Conservation (phyloP, 1,284 basidiomycete species). For the Pseudozyma tsukubaensis region DNA sequence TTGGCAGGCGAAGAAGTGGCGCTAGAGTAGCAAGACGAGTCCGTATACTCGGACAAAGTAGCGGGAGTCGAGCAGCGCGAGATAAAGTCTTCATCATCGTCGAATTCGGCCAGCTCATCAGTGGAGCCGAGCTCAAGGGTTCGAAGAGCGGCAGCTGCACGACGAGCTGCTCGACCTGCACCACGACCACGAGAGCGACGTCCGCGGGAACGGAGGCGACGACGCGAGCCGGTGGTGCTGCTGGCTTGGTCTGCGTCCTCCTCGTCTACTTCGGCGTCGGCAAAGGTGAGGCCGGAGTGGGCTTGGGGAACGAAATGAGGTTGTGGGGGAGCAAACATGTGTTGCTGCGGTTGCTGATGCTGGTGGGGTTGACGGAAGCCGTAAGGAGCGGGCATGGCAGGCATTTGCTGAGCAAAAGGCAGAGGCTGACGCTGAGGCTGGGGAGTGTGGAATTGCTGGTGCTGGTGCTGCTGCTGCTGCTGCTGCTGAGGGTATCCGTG, state of each 20-base stretch:
- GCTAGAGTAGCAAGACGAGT: conserved; percentile 21
- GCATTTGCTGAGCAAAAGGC: neutral
- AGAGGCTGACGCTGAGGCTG: no score
- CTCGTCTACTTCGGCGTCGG: conserved; percentile 1
- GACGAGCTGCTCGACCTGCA: conserved; percentile 53
- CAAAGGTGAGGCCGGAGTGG: neutral
- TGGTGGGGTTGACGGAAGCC: conserved; percentile 5
- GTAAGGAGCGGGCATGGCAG: conserved; percentile 20
- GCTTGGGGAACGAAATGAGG: conserved; percentile 2
- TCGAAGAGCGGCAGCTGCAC: conserved; percentile 50
- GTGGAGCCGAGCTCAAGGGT: conserved; percentile 28
- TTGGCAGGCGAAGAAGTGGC: conserved; percentile 13
- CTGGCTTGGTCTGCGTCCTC: conserved; percentile 6
- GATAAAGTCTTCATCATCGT: conserved; percentile 14
- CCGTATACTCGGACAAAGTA: conserved; percentile 20
- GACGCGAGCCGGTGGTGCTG: conserved; percentile 3
- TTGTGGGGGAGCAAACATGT: neutral
- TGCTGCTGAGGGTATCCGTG: conserved; percentile 6
- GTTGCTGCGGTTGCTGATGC: conserved; percentile 9
- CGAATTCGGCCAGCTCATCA: conserved; percentile 24
- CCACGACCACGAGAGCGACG: conserved; percentile 56
- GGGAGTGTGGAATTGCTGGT: no score
- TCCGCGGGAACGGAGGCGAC: conserved; percentile 47
- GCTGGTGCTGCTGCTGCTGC: conserved; percentile 6
- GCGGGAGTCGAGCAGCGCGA: conserved; percentile 34